A percentile compares a stretch with the other conserved stretches of the same genome.
These are phyloP conservation scores for Colletotrichum lupini DNA, from an alignment of 2,329 filamentous ascomycete genomes.

Conservation along the genomic window DNA sequence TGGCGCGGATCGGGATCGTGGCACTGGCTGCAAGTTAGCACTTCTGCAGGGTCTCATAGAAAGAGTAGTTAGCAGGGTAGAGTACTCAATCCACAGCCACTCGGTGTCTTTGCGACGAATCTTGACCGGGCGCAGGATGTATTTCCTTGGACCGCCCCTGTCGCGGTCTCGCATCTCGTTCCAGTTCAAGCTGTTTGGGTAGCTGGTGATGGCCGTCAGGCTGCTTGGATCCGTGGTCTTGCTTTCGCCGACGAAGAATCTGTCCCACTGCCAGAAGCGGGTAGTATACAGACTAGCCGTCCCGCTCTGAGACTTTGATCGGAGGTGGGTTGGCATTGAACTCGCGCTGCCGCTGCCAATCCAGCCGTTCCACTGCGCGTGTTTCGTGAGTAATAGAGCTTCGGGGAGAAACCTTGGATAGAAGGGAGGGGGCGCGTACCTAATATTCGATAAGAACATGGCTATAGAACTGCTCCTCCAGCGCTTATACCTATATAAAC, in stretches of 20 bases:
- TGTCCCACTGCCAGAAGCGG: background rate
- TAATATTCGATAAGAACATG: background rate
- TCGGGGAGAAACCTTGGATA: too few species aligned
- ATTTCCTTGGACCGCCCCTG: background rate
- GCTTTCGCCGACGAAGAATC: background rate
- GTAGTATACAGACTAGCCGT: background rate
- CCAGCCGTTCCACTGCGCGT: background rate
- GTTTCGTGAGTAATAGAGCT: background rate
- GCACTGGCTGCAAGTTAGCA: too few species aligned
- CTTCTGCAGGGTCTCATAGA: too few species aligned
- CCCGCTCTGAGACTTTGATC: too few species aligned
- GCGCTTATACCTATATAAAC: too few species aligned
- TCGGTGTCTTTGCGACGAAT: background rate
- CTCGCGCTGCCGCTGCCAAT: background rate
- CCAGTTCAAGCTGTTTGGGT: background rate
- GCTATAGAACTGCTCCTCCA: background rate
- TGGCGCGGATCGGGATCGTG: background rate
- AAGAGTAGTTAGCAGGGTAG: too few species aligned
- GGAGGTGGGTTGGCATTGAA: too few species aligned
- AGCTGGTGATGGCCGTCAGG: background rate
- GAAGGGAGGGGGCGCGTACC: background rate
- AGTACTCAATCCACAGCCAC: background rate
- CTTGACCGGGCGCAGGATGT: background rate
- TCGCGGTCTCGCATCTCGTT: background rate
- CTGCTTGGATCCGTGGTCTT: background rate